These are phyloP conservation scores for Talaromyces liani DNA, from an alignment of 495 filamentous ascomycete species.

Conservation along the genomic window DNA sequence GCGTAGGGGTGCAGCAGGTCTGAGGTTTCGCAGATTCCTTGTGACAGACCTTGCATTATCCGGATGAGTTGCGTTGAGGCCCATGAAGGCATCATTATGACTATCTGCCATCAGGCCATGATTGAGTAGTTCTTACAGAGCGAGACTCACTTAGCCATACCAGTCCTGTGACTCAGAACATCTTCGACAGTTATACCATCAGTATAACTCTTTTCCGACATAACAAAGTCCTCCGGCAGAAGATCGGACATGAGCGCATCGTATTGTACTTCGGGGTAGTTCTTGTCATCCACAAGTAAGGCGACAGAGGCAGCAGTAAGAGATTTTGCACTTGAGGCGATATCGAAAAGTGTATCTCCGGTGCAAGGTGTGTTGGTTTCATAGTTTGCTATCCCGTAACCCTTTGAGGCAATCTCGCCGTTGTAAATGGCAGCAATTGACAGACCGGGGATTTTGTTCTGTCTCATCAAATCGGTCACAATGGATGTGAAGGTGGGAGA, in stretches of 20 bases:
- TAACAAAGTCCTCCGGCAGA: constrained; percentile 24
- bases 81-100: constrained; percentile 15
- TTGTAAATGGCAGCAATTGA: constrained; percentile 12
- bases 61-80: constrained; percentile 9
- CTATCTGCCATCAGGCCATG: constrained; percentile 1
- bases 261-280: constrained; percentile 20
- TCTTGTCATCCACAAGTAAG: constrained; percentile 19
- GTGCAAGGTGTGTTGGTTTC: constrained; percentile 9
- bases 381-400: constrained; percentile 7
- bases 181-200: constrained; percentile 23
- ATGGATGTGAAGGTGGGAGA: constrained; percentile 4
- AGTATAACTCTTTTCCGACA: constrained; percentile 17
- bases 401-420: constrained; percentile 7
- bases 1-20: constrained; percentile 26
- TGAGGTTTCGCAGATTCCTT: constrained; percentile 30
- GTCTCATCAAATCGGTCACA: constrained; percentile 11
- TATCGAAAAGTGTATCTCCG: constrained; percentile 17
- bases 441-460: constrained; percentile 12
- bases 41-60: constrained; percentile 18
- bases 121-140: background rate
- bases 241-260: constrained; percentile 17
- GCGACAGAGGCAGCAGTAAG: constrained; percentile 25
- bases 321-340: constrained; percentile 19
- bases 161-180: constrained; percentile 20
- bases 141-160: constrained; percentile 17